phyloP scores from a whole-genome alignment of 2,329 filamentous ascomycete species.

The Colletotrichum sp. region DNA sequence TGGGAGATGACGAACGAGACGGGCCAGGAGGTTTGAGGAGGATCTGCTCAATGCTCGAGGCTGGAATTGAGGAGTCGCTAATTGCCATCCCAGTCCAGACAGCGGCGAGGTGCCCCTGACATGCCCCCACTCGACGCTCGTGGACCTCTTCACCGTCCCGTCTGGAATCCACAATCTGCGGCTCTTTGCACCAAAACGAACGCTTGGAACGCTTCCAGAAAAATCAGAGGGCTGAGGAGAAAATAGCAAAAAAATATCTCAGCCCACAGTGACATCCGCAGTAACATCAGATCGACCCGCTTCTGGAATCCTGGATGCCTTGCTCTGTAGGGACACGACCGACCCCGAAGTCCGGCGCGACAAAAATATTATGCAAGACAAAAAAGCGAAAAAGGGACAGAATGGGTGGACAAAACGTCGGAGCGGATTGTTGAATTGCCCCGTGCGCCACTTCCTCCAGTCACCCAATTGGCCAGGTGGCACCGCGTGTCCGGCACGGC shows the following conservation, averaged over 20 bases:
- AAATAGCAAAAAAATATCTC: not conserved
- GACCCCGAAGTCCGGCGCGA: conserved; percentile 8
- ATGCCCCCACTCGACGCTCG: not conserved
- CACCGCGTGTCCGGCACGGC: not conserved
- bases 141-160: not conserved
- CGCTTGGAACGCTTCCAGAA: conserved; percentile 1
- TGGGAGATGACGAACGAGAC: not conserved
- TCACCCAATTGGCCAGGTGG: not conserved
- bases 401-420: not conserved
- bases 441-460: not conserved
- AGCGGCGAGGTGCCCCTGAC: not conserved
- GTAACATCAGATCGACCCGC: not conserved
- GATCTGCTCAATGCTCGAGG: not conserved
- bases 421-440: not conserved
- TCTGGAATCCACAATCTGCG: not conserved
- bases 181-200: not conserved
- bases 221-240: not conserved
- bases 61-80: not conserved
- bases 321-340: not conserved
- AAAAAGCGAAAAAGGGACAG: not conserved
- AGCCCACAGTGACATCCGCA: not conserved
- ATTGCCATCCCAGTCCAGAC: not conserved
- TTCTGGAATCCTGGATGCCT: not conserved
- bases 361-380: not conserved
- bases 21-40: not conserved